Evolutionary conservation across 805 yeast genomes (phyloP).

Genomic region (Dipodascus geniculatus): DNA sequence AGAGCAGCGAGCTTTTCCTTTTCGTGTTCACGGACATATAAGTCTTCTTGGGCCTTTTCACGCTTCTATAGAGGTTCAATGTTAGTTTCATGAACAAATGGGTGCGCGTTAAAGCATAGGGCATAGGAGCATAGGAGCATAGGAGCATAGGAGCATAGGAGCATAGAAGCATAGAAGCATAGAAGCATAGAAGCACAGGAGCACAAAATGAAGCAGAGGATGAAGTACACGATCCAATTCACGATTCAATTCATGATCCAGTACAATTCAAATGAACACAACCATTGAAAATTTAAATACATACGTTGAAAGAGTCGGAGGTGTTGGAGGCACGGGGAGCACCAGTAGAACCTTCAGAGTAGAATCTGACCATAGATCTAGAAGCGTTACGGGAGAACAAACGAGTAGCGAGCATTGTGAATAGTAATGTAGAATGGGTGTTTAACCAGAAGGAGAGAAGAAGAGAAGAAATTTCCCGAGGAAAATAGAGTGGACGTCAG

Average conservation of each 20-base stretch:
- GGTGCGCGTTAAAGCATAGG: background rate
- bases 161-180: too few species aligned
- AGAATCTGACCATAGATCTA: slow-evolving; percentile 25
- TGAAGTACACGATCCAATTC: too few species aligned
- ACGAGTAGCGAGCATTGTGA: slow-evolving; percentile 9
- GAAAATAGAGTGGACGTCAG: slow-evolving; percentile 8
- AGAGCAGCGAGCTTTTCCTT: slow-evolving; percentile 72
- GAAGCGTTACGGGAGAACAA: slow-evolving; percentile 9
- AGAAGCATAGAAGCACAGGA: too few species aligned
- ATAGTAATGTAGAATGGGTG: background rate
- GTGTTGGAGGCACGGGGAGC: slow-evolving; percentile 42
- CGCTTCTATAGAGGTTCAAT: slow-evolving; percentile 41
- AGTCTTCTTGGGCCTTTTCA: slow-evolving; percentile 86
- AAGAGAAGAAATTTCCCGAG: background rate
- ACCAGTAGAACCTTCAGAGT: slow-evolving; percentile 52
- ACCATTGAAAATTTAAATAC: too few species aligned
- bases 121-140: too few species aligned
- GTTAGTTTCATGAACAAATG: background rate
- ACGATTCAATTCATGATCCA: background rate
- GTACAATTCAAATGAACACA: too few species aligned
- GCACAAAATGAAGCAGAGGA: too few species aligned
- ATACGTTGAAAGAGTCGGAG: slow-evolving; percentile 48
- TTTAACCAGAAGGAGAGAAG: background rate
- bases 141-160: too few species aligned
- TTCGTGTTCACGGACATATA: slow-evolving; percentile 78